A percentile compares a stretch with the other conserved stretches of the same genome.
These are phyloP conservation scores for Medicago arabica DNA, from an alignment of 306 rosid genomes.

Conservation along the genomic window DNA sequence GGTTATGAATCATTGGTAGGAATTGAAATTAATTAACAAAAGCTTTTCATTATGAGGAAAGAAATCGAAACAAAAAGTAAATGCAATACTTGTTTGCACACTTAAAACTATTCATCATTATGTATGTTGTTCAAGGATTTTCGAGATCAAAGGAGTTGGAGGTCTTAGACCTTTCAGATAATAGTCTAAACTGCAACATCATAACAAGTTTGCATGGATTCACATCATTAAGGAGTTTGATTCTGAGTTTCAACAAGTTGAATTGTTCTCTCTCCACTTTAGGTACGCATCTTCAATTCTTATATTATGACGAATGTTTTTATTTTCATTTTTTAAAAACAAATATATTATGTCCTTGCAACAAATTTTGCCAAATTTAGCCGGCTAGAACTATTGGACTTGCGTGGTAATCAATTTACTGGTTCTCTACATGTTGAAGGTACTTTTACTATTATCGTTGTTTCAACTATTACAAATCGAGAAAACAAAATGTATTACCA, in stretches of 20 bases:
- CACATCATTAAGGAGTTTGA: conserved; percentile 1
- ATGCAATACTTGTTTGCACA: not conserved
- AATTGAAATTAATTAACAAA: not conserved
- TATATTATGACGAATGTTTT: too few species aligned
- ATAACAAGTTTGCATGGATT: not conserved
- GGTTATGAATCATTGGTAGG: too few species aligned
- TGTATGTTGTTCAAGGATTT: conserved; percentile 1
- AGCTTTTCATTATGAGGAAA: not conserved
- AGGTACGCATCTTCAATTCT: not conserved
- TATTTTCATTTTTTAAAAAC: not conserved
- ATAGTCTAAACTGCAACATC: not conserved
- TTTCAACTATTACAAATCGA: not conserved
- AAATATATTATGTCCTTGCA: not conserved
- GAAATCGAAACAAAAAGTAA: not conserved
- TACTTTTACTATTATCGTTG: not conserved
- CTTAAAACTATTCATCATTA: not conserved
- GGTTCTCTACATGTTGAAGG: not conserved
- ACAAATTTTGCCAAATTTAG: not conserved
- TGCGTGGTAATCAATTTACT: not conserved
- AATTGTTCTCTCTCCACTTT: not conserved
- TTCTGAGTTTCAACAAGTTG: fast-evolving
- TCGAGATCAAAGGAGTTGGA: conserved; percentile 12
- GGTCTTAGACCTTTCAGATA: not conserved
- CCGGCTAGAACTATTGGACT: not conserved
- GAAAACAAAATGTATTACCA: not conserved